phyloP scores from a whole-genome alignment of 352 stramenopile species.

The Phytophthora nicotianae region DNA sequence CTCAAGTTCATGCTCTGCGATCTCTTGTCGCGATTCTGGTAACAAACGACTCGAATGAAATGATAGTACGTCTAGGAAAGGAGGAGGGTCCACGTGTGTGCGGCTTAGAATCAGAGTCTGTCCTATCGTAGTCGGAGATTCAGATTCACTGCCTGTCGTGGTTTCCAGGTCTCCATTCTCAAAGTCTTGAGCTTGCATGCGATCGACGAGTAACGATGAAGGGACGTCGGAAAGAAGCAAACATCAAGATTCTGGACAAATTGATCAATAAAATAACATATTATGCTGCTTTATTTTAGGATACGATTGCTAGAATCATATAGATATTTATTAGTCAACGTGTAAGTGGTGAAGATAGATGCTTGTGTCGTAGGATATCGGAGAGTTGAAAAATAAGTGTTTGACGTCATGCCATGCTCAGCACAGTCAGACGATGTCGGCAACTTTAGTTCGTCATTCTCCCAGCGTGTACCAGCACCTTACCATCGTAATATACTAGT shows the following conservation, averaged over 20 bases:
- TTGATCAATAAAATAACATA: not conserved
- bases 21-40: slow-evolving; percentile 37
- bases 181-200: not conserved
- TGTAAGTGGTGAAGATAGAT: not conserved
- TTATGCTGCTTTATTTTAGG: not conserved
- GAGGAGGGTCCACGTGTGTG: slow-evolving; percentile 27
- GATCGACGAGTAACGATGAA: not conserved
- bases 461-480: not conserved
- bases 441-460: slow-evolving; percentile 6
- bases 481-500: not conserved
- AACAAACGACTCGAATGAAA: slow-evolving; percentile 67
- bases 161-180: not conserved
- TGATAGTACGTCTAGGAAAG: slow-evolving; percentile 70
- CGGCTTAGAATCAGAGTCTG: slow-evolving; percentile 8
- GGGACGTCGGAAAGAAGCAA: no score
- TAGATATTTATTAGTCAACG: not conserved
- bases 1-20: slow-evolving; percentile 28
- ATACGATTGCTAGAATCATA: no score
- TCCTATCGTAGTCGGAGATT: slow-evolving; percentile 2
- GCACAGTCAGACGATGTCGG: slow-evolving; percentile 11
- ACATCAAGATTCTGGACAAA: no score
- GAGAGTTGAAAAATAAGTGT: slow-evolving; percentile 26
- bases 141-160: not conserved
- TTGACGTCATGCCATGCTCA: slow-evolving; percentile 36
- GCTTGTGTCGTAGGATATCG: slow-evolving; percentile 2